These are phyloP conservation scores for Metschnikowia bowlesiae DNA, from an alignment of 805 yeast species.

Conservation along the genomic window DNA sequence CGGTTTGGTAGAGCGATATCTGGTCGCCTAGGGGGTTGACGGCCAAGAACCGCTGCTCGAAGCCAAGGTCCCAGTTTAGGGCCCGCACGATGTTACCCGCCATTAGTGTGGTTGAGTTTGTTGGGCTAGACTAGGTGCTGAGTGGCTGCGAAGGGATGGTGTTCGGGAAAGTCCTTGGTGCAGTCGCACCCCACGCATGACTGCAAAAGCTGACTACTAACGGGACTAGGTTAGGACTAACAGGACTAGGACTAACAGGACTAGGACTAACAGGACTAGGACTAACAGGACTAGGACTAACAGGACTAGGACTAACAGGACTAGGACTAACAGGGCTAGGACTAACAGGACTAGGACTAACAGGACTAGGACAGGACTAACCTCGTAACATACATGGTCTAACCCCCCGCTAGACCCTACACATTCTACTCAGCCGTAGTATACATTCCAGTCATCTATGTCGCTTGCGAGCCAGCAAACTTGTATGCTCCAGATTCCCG, in stretches of 20 bases:
- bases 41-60: conserved; percentile 56
- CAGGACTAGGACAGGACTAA: too few relatives aligned
- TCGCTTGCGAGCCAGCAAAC: conserved; percentile 6
- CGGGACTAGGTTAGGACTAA: too few relatives aligned
- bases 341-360: too few relatives aligned
- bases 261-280: too few relatives aligned
- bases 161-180: neutral
- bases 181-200: neutral
- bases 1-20: conserved; percentile 49
- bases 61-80: conserved; percentile 53
- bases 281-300: too few relatives aligned
- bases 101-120: conserved; percentile 27
- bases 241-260: too few relatives aligned
- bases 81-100: conserved; percentile 60
- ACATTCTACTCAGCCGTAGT: neutral
- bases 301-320: too few relatives aligned
- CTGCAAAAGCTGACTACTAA: neutral
- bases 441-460: neutral
- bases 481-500: conserved; percentile 12
- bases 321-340: too few relatives aligned
- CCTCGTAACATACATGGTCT: neutral
- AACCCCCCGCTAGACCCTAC: neutral
- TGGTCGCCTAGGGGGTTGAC: conserved; percentile 81
- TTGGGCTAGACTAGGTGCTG: neutral
- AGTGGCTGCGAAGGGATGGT: neutral